Conservation (phyloP, 2,329 filamentous ascomycete genomes). For the Talaromyces sp. region DNA sequence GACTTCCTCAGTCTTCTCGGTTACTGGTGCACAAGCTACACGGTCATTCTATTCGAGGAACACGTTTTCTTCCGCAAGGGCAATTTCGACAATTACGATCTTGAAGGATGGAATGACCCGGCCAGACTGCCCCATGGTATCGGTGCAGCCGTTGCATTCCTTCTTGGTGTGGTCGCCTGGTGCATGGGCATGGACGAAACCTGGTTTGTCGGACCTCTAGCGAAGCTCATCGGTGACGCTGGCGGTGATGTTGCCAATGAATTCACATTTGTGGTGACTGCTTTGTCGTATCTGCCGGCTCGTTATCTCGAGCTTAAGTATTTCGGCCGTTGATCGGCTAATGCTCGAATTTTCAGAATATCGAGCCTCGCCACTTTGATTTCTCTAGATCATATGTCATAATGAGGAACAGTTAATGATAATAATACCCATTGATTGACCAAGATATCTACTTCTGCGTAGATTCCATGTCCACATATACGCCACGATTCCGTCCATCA, state of each 20-base stretch:
- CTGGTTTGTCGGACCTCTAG: constrained; percentile 52
- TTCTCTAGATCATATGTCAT: neutral
- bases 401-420: neutral
- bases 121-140: constrained; percentile 44
- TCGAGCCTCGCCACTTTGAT: neutral
- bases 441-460: neutral
- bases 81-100: constrained; percentile 45
- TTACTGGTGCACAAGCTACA: constrained; percentile 52
- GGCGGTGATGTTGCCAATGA: constrained; percentile 54
- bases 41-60: constrained; percentile 48
- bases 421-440: neutral
- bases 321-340: constrained; percentile 31
- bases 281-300: constrained; percentile 47
- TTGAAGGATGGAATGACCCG: constrained; percentile 50
- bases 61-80: constrained; percentile 50
- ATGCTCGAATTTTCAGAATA: neutral
- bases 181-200: constrained; percentile 59
- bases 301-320: constrained; percentile 50
- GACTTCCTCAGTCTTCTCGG: constrained; percentile 50
- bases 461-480: neutral
- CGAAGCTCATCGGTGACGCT: constrained; percentile 42
- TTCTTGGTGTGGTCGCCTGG: constrained; percentile 48
- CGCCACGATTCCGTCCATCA: neutral
- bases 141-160: constrained; percentile 45
- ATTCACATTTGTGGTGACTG: constrained; percentile 51